phyloP scores from a whole-genome alignment of 2,329 filamentous ascomycete species.

The Zymoseptoria brevis region DNA sequence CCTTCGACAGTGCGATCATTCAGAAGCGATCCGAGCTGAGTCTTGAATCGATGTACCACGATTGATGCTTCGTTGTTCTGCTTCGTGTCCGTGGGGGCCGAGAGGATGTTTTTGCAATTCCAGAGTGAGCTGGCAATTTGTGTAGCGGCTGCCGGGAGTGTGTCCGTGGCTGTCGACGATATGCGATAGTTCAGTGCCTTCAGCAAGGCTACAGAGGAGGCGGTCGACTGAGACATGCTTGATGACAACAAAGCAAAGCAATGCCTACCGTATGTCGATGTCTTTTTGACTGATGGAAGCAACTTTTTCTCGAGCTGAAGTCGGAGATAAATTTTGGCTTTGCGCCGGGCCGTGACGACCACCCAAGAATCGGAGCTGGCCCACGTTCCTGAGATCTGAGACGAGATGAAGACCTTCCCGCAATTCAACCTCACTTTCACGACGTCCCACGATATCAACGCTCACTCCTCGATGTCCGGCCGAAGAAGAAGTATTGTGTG shows the following conservation, averaged over 20 bases:
- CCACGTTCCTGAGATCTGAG: not conserved
- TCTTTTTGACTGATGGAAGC: too few relatives aligned
- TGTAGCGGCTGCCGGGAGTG: constrained; percentile 66
- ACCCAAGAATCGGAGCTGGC: not conserved
- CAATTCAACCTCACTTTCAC: not conserved
- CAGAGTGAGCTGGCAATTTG: constrained; percentile 53
- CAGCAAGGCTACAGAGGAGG: constrained; percentile 37
- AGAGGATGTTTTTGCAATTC: constrained; percentile 53
- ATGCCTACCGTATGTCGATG: not conserved
- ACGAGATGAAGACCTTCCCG: not conserved
- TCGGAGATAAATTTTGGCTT: not conserved
- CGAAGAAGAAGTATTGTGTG: not conserved
- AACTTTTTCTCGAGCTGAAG: not conserved
- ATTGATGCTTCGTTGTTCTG: constrained; percentile 58
- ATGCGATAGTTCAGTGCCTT: constrained; percentile 61
- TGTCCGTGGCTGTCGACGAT: constrained; percentile 60
- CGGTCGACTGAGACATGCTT: constrained; percentile 1
- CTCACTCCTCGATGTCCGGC: not conserved
- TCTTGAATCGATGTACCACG: constrained; percentile 75
- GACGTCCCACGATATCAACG: not conserved
- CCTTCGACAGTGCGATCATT: constrained; percentile 68
- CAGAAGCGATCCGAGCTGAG: constrained; percentile 66
- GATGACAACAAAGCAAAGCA: not conserved
- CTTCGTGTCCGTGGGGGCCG: constrained; percentile 48
- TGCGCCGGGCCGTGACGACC: not conserved